Evolutionary conservation across 257 asterid species (phyloP), one percentile per base, ranked within the genome.

Genomic region (Solanum megistacrolobum): DNA sequence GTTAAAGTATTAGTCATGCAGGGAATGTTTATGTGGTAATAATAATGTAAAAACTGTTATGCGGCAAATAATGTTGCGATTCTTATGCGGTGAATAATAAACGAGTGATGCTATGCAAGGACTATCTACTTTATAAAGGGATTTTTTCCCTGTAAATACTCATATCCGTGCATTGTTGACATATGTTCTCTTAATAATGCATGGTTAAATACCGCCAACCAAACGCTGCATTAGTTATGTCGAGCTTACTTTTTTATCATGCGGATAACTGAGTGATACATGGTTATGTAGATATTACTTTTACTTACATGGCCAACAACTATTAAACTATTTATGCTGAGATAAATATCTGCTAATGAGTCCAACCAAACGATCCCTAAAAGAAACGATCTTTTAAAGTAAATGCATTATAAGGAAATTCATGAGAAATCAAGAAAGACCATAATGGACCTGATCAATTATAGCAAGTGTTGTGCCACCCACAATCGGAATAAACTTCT

Each of bases 401-500:
- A 82, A 82, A 82, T 18, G 86, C 20, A 29, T 16, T 10, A 48
- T 10, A 48, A 46, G 86, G 29, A 31, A 18, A 82, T 46, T 79
- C 85, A 79, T 52, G 27, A 79, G 38, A 79, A 43, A 43, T 11
- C 39, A 79, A 27, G 85, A 8, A 82, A 20, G 86, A 35, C 27
- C 27, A 82, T 66, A 48, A 88, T 86, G 82, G 88, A 97, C 99
- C 98, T 97, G 99, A 88, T 96, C 99, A 81, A 97, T 93, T 12
- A 95, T 86, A 90, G 96, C 95, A 87, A 97, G 98, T 69, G 92
- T 93, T 85, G 89, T 90, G 88, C 96, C 93, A 13, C 97, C 98
- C 89, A 96, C 96, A 68, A 96, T 93, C 21, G 98, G 96, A 90
- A 97, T 97, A 93, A 93, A 97, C 92, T 97, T 97, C 94, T 95